Evolutionary conservation across 345 rosid genomes (phyloP).

Genomic region (Camelina laxa): DNA sequence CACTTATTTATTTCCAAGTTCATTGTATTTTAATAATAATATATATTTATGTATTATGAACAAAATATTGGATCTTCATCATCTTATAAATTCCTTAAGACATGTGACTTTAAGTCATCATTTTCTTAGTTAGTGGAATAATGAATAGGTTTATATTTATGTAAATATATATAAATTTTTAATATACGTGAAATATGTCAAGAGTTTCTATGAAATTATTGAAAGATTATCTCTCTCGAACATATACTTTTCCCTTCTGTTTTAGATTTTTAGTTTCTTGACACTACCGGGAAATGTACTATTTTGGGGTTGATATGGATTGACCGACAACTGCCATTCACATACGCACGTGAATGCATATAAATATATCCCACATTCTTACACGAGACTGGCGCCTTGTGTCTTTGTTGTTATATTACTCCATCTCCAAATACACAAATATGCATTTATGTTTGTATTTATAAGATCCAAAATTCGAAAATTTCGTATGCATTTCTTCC

Average conservation of each 20-base stretch:
- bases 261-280: neutral
- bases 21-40: constrained; percentile 3
- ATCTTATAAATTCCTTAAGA: neutral
- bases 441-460: constrained; percentile 18
- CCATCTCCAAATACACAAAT: neutral
- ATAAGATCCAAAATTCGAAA: neutral
- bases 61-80: neutral
- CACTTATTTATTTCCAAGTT: constrained; percentile 39
- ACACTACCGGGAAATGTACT: neutral
- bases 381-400: constrained; percentile 43
- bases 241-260: neutral
- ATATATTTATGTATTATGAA: neutral
- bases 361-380: constrained; percentile 51
- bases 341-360: constrained; percentile 80
- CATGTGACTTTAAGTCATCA: constrained; percentile 6
- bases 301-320: constrained; percentile 24
- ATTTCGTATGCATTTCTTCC: neutral
- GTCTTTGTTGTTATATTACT: neutral
- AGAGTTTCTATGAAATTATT: neutral
- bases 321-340: constrained; percentile 72
- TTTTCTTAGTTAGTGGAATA: neutral
- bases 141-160: neutral
- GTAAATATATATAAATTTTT: neutral
- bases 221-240: neutral
- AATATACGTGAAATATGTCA: neutral